Conservation (phyloP, 805 yeast genomes). For the Grigorovia humatica region DNA sequence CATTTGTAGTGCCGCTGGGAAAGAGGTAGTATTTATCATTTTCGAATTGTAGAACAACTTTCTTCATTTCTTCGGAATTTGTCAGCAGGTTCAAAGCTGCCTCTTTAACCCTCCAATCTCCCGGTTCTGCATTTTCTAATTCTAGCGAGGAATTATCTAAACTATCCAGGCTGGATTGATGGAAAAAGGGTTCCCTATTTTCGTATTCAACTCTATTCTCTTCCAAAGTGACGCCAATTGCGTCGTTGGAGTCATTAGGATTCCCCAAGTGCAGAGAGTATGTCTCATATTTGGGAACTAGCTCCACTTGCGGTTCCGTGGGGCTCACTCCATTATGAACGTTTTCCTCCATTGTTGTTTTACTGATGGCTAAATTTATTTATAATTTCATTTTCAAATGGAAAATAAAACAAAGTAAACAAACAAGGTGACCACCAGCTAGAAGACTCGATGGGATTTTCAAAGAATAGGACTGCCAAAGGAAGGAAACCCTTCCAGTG, state of each 20-base stretch:
- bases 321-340: background rate
- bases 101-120: conserved; percentile 7
- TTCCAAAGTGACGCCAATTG: background rate
- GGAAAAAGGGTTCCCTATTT: conserved; percentile 9
- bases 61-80: conserved; percentile 8
- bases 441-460: background rate
- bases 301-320: background rate
- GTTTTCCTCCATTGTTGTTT: background rate
- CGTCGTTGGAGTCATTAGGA: background rate
- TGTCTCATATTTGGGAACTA: background rate
- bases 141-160: conserved; percentile 1
- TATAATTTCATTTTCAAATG: background rate
- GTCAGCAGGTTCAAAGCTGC: conserved; percentile 18
- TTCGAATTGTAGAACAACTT: conserved; percentile 13
- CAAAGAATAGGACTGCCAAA: background rate
- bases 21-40: conserved; percentile 18
- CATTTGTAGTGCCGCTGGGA: conserved; percentile 1
- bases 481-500: background rate
- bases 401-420: too few species aligned
- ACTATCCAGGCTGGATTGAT: conserved; percentile 6
- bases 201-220: background rate
- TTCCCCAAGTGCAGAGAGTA: too few species aligned
- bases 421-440: too few species aligned
- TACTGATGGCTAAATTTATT: too few species aligned
- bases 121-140: background rate